Base-by-base conservation (phyloP, 2,329 filamentous ascomycete species). In the Fusarium sp. region DNA sequence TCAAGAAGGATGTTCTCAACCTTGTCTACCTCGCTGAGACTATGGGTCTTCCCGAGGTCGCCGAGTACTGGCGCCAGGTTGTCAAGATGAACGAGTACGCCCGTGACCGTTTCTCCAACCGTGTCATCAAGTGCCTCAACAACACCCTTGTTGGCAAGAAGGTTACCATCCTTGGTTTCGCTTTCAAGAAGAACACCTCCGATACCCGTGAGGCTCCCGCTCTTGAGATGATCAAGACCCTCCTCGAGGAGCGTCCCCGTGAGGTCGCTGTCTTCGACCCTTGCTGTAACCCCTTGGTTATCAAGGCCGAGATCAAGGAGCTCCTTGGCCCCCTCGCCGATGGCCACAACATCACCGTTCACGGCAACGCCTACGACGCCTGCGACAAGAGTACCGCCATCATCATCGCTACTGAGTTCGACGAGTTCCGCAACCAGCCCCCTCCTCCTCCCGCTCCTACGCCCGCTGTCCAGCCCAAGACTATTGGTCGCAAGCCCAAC, bases 161-260 rank as follows among this genome's bases (percentile, higher is more conserved):
- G 80, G 82, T 94, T 15, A 85, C 90, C 4, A 82, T 94, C 3
- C 84, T 94, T 7, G 92, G 92, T 6, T 94, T 91, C 71, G 90
- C 92, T 10, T 94, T 93, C 81, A 94, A 95, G 84, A 92, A 92
- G 80, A 87, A 93, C 77, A 94, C 92, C 1, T 88, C 87, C 22
- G 92, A 94, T 76, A 92, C 91, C 7, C 86, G 92, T 38, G 92
- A 94, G 76, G 89, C 88, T 43, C 88, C 91, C 1, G 89, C 91
- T 1, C 84, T 92, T 22, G 88, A 90, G 69, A 87, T 93, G 67
- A 88, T 93, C 77, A 87, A 86, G 67, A 85, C 84, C 14, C 81
- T 94, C 21, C 81, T 91, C 11, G 86, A 89, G 64, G 91, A 94
- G 75, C 83, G 84, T 28, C 88, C 89, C 0, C 82, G 81, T 6